Percentiles rank a stretch among this genome's conserved stretches.
Evolutionary conservation across 192 early-diverging fungal species (phyloP).

Genomic region (Coemansia sp.): DNA sequence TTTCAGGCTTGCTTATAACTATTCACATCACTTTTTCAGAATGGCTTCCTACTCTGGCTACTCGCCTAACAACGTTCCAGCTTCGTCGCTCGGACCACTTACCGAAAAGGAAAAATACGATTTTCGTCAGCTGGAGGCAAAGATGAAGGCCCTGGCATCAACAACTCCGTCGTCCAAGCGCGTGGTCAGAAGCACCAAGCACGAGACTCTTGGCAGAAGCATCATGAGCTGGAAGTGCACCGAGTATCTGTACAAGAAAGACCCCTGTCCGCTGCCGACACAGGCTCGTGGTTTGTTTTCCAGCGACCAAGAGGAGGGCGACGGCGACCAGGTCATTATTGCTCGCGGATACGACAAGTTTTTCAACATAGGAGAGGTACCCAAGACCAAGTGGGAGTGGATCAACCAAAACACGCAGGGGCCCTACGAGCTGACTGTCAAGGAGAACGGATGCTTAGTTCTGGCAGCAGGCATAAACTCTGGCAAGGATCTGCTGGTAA

Average conservation of each 20-base stretch:
- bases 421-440: conserved; percentile 90
- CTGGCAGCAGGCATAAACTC: conserved; percentile 69
- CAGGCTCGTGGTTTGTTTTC: conserved; percentile 85
- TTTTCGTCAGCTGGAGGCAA: conserved; percentile 27
- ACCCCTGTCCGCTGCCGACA: conserved; percentile 63
- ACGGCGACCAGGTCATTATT: conserved; percentile 56
- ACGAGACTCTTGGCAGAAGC: conserved; percentile 27
- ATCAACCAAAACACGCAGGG: conserved; percentile 66
- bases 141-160: conserved; percentile 23
- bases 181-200: conserved; percentile 29
- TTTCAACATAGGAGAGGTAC: conserved; percentile 78
- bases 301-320: conserved; percentile 6
- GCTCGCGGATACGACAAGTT: conserved; percentile 98
- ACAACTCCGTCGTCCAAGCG: conserved; percentile 30
- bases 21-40: not conserved
- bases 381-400: conserved; percentile 59
- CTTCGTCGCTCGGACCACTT: conserved; percentile 8
- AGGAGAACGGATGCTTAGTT: conserved; percentile 98
- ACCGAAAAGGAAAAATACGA: conserved; percentile 28
- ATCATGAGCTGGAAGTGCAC: conserved; percentile 65
- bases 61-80: not conserved
- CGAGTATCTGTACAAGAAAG: conserved; percentile 70
- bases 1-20: not conserved
- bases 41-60: not conserved
- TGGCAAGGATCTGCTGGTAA: conserved; percentile 68